These are phyloP conservation scores for Bjerkandera adusta DNA, from an alignment of 1,284 basidiomycete species.

Conservation along the genomic window DNA sequence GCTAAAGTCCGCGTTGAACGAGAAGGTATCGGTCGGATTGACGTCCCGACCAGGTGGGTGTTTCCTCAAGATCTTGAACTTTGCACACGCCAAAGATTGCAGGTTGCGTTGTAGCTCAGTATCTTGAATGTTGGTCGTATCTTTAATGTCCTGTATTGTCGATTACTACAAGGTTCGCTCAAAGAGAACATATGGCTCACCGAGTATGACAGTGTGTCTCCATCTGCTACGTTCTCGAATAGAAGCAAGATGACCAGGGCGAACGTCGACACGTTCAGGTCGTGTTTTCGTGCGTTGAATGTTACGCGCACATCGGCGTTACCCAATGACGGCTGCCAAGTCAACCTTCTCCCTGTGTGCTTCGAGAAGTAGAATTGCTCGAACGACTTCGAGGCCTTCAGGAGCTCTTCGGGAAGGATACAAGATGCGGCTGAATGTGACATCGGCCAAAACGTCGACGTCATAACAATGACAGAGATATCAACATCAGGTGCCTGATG, in stretches of 20 bases:
- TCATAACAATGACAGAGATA: conserved; percentile 86
- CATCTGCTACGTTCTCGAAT: conserved; percentile 75
- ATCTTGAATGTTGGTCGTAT: conserved; percentile 75
- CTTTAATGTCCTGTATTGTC: conserved; percentile 57
- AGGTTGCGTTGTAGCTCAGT: conserved; percentile 86
- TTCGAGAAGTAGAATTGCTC: conserved; percentile 88
- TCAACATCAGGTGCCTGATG: conserved; percentile 74
- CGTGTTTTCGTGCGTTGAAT: conserved; percentile 83
- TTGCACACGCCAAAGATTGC: conserved; percentile 97
- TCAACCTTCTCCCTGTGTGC: conserved; percentile 88
- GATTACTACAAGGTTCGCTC: conserved; percentile 3
- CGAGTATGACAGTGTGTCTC: conserved; percentile 71
- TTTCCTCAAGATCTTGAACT: conserved; percentile 92
- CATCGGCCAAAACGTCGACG: conserved; percentile 93
- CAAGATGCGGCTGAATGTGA: conserved; percentile 62
- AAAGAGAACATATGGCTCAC: conserved; percentile 37
- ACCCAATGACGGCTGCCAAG: conserved; percentile 93
- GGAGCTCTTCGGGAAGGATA: conserved; percentile 64
- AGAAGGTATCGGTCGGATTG: conserved; percentile 74
- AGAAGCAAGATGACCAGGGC: conserved; percentile 87
- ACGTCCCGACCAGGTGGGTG: conserved; percentile 88
- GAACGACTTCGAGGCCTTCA: conserved; percentile 71
- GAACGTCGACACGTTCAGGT: conserved; percentile 92
- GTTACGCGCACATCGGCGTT: conserved; percentile 86
- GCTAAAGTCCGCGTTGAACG: conserved; percentile 85